Base-by-base conservation (phyloP, 176 grass and related monocot genomes). In the Carex pumila region DNA sequence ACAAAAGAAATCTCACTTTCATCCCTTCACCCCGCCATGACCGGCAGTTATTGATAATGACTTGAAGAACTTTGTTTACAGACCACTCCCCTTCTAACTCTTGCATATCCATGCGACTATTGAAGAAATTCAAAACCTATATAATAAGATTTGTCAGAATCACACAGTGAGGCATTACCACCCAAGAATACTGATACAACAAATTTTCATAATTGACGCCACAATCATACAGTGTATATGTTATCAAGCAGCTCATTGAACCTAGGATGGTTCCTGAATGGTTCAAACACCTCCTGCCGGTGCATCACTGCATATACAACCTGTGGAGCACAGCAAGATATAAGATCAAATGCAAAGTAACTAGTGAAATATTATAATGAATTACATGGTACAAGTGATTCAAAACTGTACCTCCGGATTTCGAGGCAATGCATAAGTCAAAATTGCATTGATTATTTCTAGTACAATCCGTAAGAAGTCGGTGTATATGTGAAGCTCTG, bases 261-360 rank as follows among this genome's bases (percentile, higher is more conserved):
- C 65, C 93, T 91, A 76, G 96, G 96, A 89, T 99, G 96, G 34
- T 92, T 92, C 87, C 95, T 99, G 69, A 99, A 99, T 84, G 96
- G 96, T 67, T 92, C 76, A 84, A 99, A 99, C 64, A 99, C 93
- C 83, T 99, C 96, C 86, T 99, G 96, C 14, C 93, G 92, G 69
- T 95, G 96, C 96, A 99, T 81, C 88, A 99, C 80, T 81, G 96
- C 96, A 95, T 99, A 99, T 68, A 99, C 89, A 85, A 99, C 96
- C 96, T 99, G 87, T 60, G 31, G 15, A 88, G 37, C 30, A 54
- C 30, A 78, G 62, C 11, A 61, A 22, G 12, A 41, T 50, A 64
- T 29, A 53, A 71, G 34, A 47, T 82, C 4, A 45, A 29, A 73
- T 17, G 76, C 17, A 70, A 22, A 53, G 60, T 10, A 87, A 72